Conservation (phyloP, 768 basidiomycete species). For the Trametes sanguinea region DNA sequence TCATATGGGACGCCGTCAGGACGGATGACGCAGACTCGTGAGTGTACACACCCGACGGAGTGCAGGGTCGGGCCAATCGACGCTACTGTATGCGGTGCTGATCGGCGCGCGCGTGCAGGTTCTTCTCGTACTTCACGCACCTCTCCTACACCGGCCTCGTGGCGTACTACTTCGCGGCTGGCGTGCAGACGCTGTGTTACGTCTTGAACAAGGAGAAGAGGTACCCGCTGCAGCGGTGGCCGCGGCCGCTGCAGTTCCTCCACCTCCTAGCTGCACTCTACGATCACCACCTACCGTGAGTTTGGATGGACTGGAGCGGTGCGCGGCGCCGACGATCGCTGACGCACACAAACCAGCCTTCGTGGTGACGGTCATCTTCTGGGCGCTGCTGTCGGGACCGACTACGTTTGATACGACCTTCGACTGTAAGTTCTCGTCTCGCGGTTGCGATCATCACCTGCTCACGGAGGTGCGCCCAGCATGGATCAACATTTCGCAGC, state of each 20-base stretch:
- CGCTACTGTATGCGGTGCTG: background rate
- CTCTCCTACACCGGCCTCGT: constrained; percentile 62
- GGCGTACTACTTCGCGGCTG: constrained; percentile 62
- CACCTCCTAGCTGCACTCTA: constrained; percentile 56
- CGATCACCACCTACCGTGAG: constrained; percentile 60
- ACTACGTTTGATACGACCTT: constrained; percentile 43
- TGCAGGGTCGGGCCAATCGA: background rate
- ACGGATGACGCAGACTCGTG: constrained; percentile 37
- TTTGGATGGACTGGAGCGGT: constrained; percentile 10
- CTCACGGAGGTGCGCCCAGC: constrained; percentile 37
- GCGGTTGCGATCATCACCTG: background rate
- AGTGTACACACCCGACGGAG: constrained; percentile 15
- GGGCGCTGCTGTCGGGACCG: constrained; percentile 52
- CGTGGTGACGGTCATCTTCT: constrained; percentile 64
- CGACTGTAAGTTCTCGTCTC: constrained; percentile 36
- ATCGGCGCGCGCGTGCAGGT: constrained; percentile 39
- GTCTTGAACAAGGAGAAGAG: constrained; percentile 29
- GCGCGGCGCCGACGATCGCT: background rate
- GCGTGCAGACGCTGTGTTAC: constrained; percentile 53
- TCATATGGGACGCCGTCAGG: constrained; percentile 39
- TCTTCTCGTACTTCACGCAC: constrained; percentile 65
- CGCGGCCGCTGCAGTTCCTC: constrained; percentile 51
- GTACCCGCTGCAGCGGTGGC: constrained; percentile 66
- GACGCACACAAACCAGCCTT: constrained; percentile 45
- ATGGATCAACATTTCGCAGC: constrained; percentile 61